Base-by-base conservation (phyloP, 495 filamentous ascomycete species). In the Daldinia vernicosa region DNA sequence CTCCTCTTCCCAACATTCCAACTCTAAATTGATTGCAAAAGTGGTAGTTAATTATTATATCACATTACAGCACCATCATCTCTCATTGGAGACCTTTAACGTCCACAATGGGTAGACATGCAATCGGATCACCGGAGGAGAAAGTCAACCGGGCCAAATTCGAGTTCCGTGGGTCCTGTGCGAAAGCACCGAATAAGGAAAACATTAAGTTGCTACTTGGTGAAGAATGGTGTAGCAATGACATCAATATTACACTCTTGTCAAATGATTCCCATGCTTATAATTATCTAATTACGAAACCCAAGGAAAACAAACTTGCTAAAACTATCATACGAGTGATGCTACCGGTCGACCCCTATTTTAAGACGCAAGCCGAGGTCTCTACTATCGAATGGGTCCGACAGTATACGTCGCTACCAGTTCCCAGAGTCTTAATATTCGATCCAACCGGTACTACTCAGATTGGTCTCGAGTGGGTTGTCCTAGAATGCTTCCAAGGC, bases 391-490 rank as follows among this genome's bases (percentile, higher is more conserved):
- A 39, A 39, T 37, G 14, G 11, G 14, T 54, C 17, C 17, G 19
- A 11, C 6, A 30, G n/a, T 39, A 53, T n/a, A 37, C 32, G 6
- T 28, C 40, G 12, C 4, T 63, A 30, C 32, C n/a, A 14, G 33
- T 54, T 17, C 47, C 60, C 7, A 19, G 27, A 11, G 33, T 63
- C 33, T n/a, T 40, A 14, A 40, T 11, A 15, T 62, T 33, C 27
- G 43, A 62, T 9, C 39, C 30, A 3, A 28, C 22, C 17, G 8
- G 27, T 26, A 52, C 27, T 27, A 62, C 39, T 7, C 59, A 51
- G 19, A 62, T 62, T 30, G 59, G 59, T 6, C 19, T 45, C 19
- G 59, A 62, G 12, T 62, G 59, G 59, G 37, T 62, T 8, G n/a
- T 51, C 12, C 28, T 51, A 32, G 40, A 51, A 62, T 52, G 32